These are phyloP conservation scores for Curvularia verruculosa DNA, from an alignment of 2,329 filamentous ascomycete genomes.

Conservation along the genomic window DNA sequence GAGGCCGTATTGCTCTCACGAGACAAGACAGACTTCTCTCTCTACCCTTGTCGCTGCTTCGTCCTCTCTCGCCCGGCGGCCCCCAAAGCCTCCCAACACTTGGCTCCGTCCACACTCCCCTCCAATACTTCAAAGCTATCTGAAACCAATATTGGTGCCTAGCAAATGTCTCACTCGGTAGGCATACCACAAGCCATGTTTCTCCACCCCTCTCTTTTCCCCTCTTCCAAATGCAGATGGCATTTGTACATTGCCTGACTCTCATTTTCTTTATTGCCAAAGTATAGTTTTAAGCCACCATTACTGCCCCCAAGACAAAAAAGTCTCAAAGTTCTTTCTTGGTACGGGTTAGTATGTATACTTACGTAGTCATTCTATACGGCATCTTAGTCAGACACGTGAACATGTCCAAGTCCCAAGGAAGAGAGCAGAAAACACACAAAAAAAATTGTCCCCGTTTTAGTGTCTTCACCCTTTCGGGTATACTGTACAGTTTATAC, in stretches of 20 bases:
- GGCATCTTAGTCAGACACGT: too few relatives aligned
- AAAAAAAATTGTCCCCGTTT: too few relatives aligned
- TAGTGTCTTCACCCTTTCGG: not conserved
- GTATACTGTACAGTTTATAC: constrained; percentile 5
- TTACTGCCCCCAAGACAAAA: too few relatives aligned
- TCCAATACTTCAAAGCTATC: not conserved
- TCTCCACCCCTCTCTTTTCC: too few relatives aligned
- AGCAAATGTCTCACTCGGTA: not conserved
- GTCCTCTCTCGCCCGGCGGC: not conserved
- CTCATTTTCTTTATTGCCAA: too few relatives aligned
- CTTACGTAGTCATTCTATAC: too few relatives aligned
- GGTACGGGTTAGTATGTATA: too few relatives aligned
- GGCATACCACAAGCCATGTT: not conserved
- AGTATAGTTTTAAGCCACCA: too few relatives aligned
- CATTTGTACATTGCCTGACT: not conserved
- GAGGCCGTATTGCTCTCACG: not conserved
- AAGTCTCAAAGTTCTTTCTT: too few relatives aligned
- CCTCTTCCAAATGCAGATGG: not conserved
- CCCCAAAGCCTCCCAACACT: not conserved
- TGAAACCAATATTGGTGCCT: not conserved
- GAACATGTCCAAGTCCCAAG: too few relatives aligned
- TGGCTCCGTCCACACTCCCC: not conserved
- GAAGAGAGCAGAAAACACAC: too few relatives aligned
- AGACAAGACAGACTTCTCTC: not conserved
- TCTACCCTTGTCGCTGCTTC: not conserved